Evolutionary conservation across 495 filamentous ascomycete species (phyloP).

Genomic region (Annulohypoxylon stygium): DNA sequence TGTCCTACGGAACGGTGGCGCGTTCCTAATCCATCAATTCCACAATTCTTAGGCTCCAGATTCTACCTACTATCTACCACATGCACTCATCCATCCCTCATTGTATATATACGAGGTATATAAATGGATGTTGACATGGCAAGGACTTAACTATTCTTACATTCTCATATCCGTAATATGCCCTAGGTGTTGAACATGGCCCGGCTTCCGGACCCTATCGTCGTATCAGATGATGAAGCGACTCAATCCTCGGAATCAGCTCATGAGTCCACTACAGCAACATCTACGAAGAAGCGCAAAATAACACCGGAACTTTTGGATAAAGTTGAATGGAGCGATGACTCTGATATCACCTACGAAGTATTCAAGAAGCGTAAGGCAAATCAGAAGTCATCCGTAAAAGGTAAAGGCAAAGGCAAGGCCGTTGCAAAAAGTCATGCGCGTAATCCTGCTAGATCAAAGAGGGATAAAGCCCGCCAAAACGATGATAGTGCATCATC

Average conservation of each 20-base stretch:
- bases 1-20: neutral
- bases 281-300: slow-evolving; percentile 42
- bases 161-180: neutral
- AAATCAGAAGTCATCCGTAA: slow-evolving; percentile 8
- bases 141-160: slow-evolving; percentile 1
- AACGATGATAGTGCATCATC: slow-evolving; percentile 39
- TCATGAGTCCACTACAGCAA: slow-evolving; percentile 4
- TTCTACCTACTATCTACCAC: neutral
- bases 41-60: neutral
- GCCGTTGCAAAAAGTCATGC: slow-evolving; percentile 19
- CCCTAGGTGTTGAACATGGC: slow-evolving; percentile 29
- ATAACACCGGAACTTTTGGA: slow-evolving; percentile 18
- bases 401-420: slow-evolving; percentile 36
- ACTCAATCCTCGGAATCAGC: slow-evolving; percentile 43
- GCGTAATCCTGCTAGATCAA: slow-evolving; percentile 17
- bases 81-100: neutral
- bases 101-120: neutral
- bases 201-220: slow-evolving; percentile 29
- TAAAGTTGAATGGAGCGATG: slow-evolving; percentile 44
- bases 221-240: slow-evolving; percentile 47
- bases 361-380: slow-evolving; percentile 45
- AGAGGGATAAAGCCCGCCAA: slow-evolving; percentile 18
- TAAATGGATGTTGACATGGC: neutral
- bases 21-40: slow-evolving; percentile 2
- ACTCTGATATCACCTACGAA: slow-evolving; percentile 31